A percentile compares a stretch with the other conserved stretches of the same genome.
These are phyloP conservation scores for Cupressus sempervirens DNA, from an alignment of 75 land plant genomes.

Conservation along the genomic window DNA sequence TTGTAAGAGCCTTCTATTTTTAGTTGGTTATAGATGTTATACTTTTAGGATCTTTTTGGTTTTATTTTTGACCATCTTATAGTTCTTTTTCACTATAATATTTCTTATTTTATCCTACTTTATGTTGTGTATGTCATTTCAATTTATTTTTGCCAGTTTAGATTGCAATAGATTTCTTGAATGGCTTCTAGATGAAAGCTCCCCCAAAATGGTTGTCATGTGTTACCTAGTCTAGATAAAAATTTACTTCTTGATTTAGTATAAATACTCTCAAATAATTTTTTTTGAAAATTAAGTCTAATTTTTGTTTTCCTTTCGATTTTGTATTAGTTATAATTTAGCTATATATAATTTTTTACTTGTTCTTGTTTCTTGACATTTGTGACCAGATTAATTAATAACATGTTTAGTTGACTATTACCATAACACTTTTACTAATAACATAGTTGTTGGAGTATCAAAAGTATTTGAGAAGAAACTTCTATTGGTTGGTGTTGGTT, in stretches of 20 bases:
- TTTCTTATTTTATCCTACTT: not conserved
- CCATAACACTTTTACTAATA: slow-evolving; percentile 82
- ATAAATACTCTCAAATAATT: not conserved
- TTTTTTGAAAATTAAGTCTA: not conserved
- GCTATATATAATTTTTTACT: not conserved
- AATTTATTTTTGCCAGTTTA: not conserved
- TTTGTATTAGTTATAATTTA: not conserved
- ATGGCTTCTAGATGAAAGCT: not conserved
- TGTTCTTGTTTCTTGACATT: not conserved
- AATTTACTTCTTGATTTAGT: not conserved
- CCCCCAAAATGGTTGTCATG: not conserved
- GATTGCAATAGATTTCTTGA: not conserved
- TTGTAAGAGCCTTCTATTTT: not conserved
- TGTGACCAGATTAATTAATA: not conserved
- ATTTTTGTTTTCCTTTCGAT: not conserved
- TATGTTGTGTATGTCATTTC: not conserved
- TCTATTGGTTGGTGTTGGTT: slow-evolving; percentile 90
- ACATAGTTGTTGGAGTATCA: slow-evolving; percentile 96
- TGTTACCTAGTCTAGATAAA: not conserved
- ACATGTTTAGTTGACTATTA: not conserved
- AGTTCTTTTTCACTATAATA: not conserved
- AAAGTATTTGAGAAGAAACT: slow-evolving; percentile 92
- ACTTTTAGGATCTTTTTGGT: no score
- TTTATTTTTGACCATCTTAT: not conserved
- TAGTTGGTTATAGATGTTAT: not conserved